Percentiles rank a stretch among this genome's conserved stretches.
Evolutionary conservation across 768 basidiomycete genomes (phyloP).

Genomic region (Paxillus rubicundulus): DNA sequence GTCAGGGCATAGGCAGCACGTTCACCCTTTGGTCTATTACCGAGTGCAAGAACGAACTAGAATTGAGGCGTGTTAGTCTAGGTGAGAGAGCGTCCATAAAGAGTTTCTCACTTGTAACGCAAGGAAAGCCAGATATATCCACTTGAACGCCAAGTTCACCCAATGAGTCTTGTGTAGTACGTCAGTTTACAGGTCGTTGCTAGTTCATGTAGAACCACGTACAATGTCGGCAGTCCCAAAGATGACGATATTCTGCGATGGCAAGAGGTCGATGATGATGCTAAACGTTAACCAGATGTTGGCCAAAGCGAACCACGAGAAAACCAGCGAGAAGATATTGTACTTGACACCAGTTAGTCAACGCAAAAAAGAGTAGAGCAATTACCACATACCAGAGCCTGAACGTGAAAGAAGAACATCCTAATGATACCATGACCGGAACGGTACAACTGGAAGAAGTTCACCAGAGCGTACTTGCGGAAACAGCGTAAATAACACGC

Average conservation of each 20-base stretch:
- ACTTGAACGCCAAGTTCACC: constrained; percentile 79
- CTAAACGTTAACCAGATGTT: constrained; percentile 95
- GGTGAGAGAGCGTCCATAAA: neutral
- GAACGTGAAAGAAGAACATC: constrained; percentile 96
- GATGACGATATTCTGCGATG: constrained; percentile 47
- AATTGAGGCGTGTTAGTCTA: neutral
- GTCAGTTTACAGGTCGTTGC: neutral
- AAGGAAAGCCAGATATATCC: constrained; percentile 84
- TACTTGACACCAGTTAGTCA: constrained; percentile 51
- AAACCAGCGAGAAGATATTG: constrained; percentile 79
- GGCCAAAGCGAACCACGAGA: constrained; percentile 91
- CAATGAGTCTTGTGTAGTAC: constrained; percentile 67
- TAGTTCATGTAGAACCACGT: constrained; percentile 31
- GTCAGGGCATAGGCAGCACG: constrained; percentile 66
- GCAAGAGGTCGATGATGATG: constrained; percentile 89
- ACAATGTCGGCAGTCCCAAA: constrained; percentile 76
- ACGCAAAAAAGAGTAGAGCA: neutral
- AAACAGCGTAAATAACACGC: constrained; percentile 3
- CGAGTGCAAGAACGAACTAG: constrained; percentile 68
- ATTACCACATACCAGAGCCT: constrained; percentile 67
- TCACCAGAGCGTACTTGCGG: constrained; percentile 80
- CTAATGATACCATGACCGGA: constrained; percentile 86
- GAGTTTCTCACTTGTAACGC: constrained; percentile 58
- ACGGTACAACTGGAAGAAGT: constrained; percentile 87
- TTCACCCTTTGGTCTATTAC: constrained; percentile 89